Conservation (phyloP, 108 stramenopile genomes). For the Skeletonema menzelii region DNA sequence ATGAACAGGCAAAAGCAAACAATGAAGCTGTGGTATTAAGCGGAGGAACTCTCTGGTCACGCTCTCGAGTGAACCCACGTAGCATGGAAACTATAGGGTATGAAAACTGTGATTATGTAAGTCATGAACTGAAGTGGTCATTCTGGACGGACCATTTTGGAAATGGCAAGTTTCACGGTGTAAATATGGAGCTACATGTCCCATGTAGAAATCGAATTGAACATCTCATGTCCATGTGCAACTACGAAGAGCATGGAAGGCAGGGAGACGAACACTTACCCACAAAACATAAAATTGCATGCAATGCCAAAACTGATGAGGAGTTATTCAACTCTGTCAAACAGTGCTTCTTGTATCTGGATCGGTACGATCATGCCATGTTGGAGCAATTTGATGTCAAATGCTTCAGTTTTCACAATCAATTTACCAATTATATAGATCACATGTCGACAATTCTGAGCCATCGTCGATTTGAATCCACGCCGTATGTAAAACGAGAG, state of each 20-base stretch:
- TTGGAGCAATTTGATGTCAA: slow-evolving; percentile 1
- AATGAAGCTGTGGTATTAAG: background rate
- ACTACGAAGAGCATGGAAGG: slow-evolving; percentile 3
- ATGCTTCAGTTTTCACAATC: slow-evolving; percentile 16
- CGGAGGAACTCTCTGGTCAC: slow-evolving; percentile 1
- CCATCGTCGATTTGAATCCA: slow-evolving; percentile 3
- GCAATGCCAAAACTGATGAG: background rate
- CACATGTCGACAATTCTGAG: slow-evolving; percentile 14
- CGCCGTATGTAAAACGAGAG: slow-evolving; percentile 6
- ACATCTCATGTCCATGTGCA: slow-evolving; percentile 48
- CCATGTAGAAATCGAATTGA: slow-evolving; percentile 50
- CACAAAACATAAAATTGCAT: background rate
- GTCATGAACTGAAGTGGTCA: slow-evolving; percentile 8
- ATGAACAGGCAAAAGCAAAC: slow-evolving; percentile 2
- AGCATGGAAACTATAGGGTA: slow-evolving; percentile 40
- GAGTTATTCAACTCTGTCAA: background rate
- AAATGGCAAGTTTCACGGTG: background rate
- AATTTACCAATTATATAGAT: slow-evolving; percentile 4
- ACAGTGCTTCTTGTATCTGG: background rate
- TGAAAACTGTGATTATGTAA: slow-evolving; percentile 51
- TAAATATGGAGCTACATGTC: slow-evolving; percentile 43
- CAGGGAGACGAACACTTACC: background rate
- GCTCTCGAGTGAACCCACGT: slow-evolving; percentile 8
- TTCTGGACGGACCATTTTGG: background rate
- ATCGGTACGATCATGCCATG: background rate